Base-by-base conservation (phyloP, 495 filamentous ascomycete species). In the Hypoxylon intermedium region DNA sequence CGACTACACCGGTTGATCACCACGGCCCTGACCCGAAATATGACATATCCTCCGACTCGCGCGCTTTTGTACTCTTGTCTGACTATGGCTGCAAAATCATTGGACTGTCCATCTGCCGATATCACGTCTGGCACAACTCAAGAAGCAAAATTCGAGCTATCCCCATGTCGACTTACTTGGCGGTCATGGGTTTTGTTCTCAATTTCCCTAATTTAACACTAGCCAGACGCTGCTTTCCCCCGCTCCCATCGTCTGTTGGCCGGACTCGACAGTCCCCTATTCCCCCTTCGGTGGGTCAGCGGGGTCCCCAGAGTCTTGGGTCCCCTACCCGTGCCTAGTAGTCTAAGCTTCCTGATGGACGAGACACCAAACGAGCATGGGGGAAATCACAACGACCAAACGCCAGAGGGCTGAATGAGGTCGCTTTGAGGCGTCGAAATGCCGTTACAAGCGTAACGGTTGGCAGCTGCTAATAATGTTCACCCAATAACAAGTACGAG, bases 41-140 rank as follows among this genome's bases (percentile, higher is more conserved):
- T 65, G 47, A 16, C 28, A 52, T 65, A 60, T 65, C 52, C 62
- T 46, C 62, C 62, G 62, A 55, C 5, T 18, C 24, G 34, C 15
- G 45, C 33, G 61, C 28, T 16, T 46, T 52, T 34, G 55, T 34
- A 24, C 19, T 60, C 20, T 43, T 52, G 56, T 56, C 55, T 59
- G 51, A 65, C 56, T 52, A 56, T 52, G 48, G 9, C 51, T 56
- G 40, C 62, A 26, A 56, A 23, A 48, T 26, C 56, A 65, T 65
- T 65, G 62, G 62, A 38, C 62, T 65, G 42, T 56, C 30, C 62
- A 65, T 65, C 62, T 65, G 62, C 62, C 62, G 62, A 65, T 56
- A 65, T 54, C 55, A 59, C 51, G 18, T 60, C 56, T 51, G 56
- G 53, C 57, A 60, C 51, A 31, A 56, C 46, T 51, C 62, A 7